Evolutionary conservation across 73 alveolate genomes (phyloP).

Genomic region (Tetrahymena thermophila): DNA sequence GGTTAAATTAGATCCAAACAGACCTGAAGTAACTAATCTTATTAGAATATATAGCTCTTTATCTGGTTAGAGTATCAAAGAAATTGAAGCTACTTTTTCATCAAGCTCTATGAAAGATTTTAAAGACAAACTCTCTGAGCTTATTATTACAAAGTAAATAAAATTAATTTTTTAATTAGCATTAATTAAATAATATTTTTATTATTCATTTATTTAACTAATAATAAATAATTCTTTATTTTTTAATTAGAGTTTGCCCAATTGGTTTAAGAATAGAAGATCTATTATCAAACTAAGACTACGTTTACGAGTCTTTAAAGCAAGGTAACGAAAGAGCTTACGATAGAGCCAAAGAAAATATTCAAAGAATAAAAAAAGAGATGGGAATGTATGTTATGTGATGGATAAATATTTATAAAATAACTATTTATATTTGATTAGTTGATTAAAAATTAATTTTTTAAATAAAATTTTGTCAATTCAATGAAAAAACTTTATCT

Average conservation of each 20-base stretch:
- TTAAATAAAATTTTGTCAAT: too few species aligned
- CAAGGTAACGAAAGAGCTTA: slow-evolving; percentile 5
- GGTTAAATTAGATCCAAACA: not conserved
- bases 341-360: slow-evolving; percentile 5
- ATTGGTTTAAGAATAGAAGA: slow-evolving; percentile 58
- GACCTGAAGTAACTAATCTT: slow-evolving; percentile 68
- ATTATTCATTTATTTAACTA: too few species aligned
- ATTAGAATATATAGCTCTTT: slow-evolving; percentile 60
- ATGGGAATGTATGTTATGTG: slow-evolving; percentile 22
- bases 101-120: slow-evolving; percentile 53
- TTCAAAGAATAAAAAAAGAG: slow-evolving; percentile 1
- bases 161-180: not conserved
- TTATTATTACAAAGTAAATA: slow-evolving; percentile 38
- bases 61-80: slow-evolving; percentile 22
- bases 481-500: too few species aligned
- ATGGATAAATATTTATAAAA: not conserved
- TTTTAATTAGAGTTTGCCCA: slow-evolving; percentile 47
- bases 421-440: too few species aligned
- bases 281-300: slow-evolving; percentile 12
- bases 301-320: slow-evolving; percentile 1
- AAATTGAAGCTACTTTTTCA: slow-evolving; percentile 28
- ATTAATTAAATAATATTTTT: too few species aligned
- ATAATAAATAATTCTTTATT: too few species aligned
- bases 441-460: too few species aligned
- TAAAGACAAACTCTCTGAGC: slow-evolving; percentile 56